Conservation (phyloP, 2,329 filamentous ascomycete genomes). For the Tricladium varicosporioides region DNA sequence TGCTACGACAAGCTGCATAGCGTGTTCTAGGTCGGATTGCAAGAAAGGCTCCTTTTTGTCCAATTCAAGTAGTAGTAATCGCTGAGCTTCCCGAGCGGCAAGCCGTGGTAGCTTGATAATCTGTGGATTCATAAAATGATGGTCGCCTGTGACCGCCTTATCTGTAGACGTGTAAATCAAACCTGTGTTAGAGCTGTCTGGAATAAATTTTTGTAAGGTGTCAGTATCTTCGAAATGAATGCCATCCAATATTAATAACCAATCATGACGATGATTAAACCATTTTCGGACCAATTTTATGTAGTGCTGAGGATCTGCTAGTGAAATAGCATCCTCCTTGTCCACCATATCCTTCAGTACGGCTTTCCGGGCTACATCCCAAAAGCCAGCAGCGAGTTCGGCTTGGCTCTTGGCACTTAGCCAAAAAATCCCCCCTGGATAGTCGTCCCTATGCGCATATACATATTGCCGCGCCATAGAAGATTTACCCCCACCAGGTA, state of each 20-base stretch:
- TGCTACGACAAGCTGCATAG: conserved; percentile 59
- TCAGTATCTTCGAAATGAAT: conserved; percentile 58
- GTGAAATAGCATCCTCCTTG: conserved; percentile 32
- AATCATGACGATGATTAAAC: conserved; percentile 60
- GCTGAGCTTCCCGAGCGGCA: conserved; percentile 54
- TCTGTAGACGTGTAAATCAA: conserved; percentile 70
- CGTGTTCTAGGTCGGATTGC: conserved; percentile 52
- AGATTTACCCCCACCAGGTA: conserved; percentile 67
- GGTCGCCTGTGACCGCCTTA: conserved; percentile 51
- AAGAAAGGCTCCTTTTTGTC: conserved; percentile 53
- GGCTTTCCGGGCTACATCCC: conserved; percentile 61
- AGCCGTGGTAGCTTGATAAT: conserved; percentile 55
- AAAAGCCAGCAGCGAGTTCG: conserved; percentile 60
- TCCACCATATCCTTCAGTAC: conserved; percentile 39
- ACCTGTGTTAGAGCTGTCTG: conserved; percentile 59
- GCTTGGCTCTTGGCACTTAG: conserved; percentile 59
- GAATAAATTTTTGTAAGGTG: conserved; percentile 59
- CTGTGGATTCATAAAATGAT: conserved; percentile 57
- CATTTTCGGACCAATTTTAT: conserved; percentile 58
- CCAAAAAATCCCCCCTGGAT: conserved; percentile 69
- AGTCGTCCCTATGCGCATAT: conserved; percentile 56
- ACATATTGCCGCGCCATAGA: conserved; percentile 68
- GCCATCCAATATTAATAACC: conserved; percentile 68
- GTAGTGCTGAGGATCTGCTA: conserved; percentile 42
- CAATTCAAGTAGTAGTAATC: conserved; percentile 61